phyloP scores from a whole-genome alignment of 768 basidiomycete species.

The Terana coerulea region DNA sequence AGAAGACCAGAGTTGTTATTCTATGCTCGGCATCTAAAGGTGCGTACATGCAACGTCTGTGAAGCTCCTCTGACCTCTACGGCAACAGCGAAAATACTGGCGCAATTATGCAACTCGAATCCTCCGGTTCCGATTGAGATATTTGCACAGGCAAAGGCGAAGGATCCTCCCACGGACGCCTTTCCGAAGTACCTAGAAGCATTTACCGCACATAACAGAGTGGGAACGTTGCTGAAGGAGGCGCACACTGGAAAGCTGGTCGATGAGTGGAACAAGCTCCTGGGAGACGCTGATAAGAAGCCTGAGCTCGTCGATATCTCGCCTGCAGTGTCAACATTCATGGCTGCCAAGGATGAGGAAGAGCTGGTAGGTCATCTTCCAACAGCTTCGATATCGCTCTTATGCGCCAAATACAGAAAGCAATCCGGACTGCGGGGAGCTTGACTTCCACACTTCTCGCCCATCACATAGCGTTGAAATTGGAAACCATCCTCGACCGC shows the following conservation, averaged over 20 bases:
- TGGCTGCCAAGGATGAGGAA: conserved; percentile 89
- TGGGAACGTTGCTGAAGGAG: conserved; percentile 82
- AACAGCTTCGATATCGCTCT: neutral
- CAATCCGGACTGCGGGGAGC: conserved; percentile 64
- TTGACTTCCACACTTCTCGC: conserved; percentile 84
- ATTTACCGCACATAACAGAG: conserved; percentile 58
- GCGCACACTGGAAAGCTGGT: conserved; percentile 80
- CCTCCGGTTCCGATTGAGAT: conserved; percentile 69
- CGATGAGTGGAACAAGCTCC: conserved; percentile 75
- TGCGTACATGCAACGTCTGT: conserved; percentile 27
- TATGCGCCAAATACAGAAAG: conserved; percentile 51
- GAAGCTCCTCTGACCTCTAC: conserved; percentile 5
- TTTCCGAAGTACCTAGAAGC: conserved; percentile 62
- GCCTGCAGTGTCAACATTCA: conserved; percentile 66
- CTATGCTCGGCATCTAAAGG: conserved; percentile 90
- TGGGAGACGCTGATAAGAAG: conserved; percentile 50
- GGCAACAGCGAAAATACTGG: conserved; percentile 73
- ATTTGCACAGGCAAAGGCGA: conserved; percentile 72
- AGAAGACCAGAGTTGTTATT: conserved; percentile 70
- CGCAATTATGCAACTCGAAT: conserved; percentile 63
- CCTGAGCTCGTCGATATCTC: conserved; percentile 81
- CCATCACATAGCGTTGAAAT: conserved; percentile 81
- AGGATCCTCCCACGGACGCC: conserved; percentile 73
- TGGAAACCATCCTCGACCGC: conserved; percentile 88
- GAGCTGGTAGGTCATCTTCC: conserved; percentile 65